phyloP scores from a whole-genome alignment of 129 eudicot species.

The Flaveria linearis region DNA sequence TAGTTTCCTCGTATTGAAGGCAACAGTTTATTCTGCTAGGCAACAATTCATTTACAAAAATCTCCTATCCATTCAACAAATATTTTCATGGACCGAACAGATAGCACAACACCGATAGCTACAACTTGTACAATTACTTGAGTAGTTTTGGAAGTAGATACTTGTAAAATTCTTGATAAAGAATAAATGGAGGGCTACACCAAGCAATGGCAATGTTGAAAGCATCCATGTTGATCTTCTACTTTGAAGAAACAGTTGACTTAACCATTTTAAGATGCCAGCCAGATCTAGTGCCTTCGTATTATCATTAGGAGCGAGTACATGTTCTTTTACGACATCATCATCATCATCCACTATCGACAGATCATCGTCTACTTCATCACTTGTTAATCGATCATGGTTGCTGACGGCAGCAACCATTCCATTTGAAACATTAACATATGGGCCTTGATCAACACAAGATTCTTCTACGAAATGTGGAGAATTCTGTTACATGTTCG shows the following conservation, averaged over 20 bases:
- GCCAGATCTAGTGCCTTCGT: constrained; percentile 10
- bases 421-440: constrained; percentile 66
- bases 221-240: constrained; percentile 61
- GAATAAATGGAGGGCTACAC: constrained; percentile 36
- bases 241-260: constrained; percentile 39
- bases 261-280: constrained; percentile 34
- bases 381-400: constrained; percentile 39
- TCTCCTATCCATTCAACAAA: neutral
- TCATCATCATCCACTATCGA: constrained; percentile 18
- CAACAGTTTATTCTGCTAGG: neutral
- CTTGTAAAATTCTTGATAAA: constrained; percentile 38
- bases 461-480: constrained; percentile 51
- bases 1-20: neutral
- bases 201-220: constrained; percentile 51
- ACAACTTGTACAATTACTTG: constrained; percentile 3
- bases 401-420: constrained; percentile 66
- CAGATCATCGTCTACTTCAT: neutral
- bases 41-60: neutral
- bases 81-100: neutral
- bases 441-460: constrained; percentile 82
- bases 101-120: neutral
- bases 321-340: constrained; percentile 11
- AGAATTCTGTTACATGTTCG: constrained; percentile 28
- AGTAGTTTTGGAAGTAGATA: constrained; percentile 9
- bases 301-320: constrained; percentile 7